Evolutionary conservation across 768 basidiomycete species (phyloP), one percentile per base, ranked within the genome.

Genomic region (Boletus rubroflammeus): DNA sequence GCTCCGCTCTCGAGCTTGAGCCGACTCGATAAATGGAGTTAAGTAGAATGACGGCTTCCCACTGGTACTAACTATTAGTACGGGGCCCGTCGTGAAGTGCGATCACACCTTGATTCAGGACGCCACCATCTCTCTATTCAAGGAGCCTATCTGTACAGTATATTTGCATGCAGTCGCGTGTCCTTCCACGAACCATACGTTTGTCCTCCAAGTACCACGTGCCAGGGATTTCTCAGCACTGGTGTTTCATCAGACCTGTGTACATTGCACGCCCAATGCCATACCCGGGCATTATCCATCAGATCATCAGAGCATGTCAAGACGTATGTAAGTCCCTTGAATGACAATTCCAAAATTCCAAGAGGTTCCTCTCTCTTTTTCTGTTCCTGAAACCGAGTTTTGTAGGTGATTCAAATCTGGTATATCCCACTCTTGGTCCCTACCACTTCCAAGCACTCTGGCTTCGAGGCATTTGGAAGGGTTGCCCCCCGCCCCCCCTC

Each of bases 391-490:
- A 45, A n/a, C 17, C 19, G 14, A 32, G n/a, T 3, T 35, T 44
- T 34, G 3, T 46, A 31, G 38, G 21, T n/a, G 34, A 45, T 19
- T n/a, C 31, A n/a, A n/a, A 15, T 35, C 39, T 10, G 17, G 38
- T 23, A 31, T 21, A 36, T 34, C 39, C 28, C 40, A 21, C 36
- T 31, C 31, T 46, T 36, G 26, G 36, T 32, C 51, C 48, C 41
- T 47, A 55, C 48, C 60, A 47, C 43, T 56, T 53, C 19, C 35
- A 36, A 28, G 47, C n/a, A 25, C 41, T 38, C 28, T 28, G 8
- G 9, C 39, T 39, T 41, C 23, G 15, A 57, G 51, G 28, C 35
- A 25, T 45, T 7, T 11, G 7, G 31, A 15, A n/a, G 38, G 28
- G 51, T 25, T 19, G 35, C 40, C 3, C 23, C 50, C 14, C 40